Evolutionary conservation across 805 yeast species (phyloP), one percentile per base, ranked within the genome.

Genomic region (Monosporozyma aquatica): DNA sequence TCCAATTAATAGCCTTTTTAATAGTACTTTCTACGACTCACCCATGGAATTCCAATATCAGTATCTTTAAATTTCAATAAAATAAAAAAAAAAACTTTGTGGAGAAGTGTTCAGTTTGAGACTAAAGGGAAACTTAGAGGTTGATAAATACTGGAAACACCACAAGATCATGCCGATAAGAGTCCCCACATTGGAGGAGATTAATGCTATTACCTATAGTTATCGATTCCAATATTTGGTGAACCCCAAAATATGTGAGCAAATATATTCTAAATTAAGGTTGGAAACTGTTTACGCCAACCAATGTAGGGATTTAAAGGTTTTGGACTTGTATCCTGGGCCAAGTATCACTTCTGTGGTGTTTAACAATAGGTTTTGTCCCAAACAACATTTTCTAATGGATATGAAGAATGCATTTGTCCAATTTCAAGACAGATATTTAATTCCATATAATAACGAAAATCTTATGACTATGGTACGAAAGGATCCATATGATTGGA

Each of bases 401-500:
- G 92, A 84, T 46, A 62, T 71, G 6, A 66, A 75, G 34, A 53
- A 58, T 4, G 48, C 56, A 5, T 67, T 62, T 41, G 43, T 43
- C 3, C 50, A 52, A 21, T 46, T 44, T 20, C 17, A 23, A 24
- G 22, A 36, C 3, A 15, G 20, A 24, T 24, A 36, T 25, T 17
- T 36, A 20, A 13, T 24, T 5, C 23, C 23, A 25, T 11, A 36
- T 17, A 25, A 25, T 17, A 25, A 24, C 11, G 9, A 15, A 5
- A 20, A 17, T 24, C 9, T 24, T 9, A 10, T 36, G 18, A 32
- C 35, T 8, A 32, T 18, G 29, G 17, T 24, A 14, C 38, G 38
- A 23, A 38, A 27, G 30, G 80, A 80, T 53, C 89, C 92, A 4
- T 82, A 72, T 56, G 62, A 73, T 13, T 86, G 95, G 95, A 61